Conservation (phyloP, 2,329 filamentous ascomycete genomes). For the Aureobasidium sp. region DNA sequence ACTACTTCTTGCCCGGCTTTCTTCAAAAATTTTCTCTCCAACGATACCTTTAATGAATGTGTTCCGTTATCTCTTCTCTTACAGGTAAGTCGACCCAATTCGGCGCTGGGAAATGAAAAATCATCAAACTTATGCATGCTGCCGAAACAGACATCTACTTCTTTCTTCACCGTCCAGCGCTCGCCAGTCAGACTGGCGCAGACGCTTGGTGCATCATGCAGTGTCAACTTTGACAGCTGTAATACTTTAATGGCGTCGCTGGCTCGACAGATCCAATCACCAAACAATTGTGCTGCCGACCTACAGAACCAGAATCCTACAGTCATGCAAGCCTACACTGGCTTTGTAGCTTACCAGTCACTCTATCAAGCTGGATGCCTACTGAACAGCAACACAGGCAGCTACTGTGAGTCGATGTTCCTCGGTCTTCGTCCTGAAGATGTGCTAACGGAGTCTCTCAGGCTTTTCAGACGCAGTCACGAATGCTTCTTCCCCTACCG, state of each 20-base stretch:
- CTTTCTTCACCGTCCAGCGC: slow-evolving; percentile 74
- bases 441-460: slow-evolving; percentile 11
- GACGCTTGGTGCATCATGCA: slow-evolving; percentile 72
- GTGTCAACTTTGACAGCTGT: slow-evolving; percentile 60
- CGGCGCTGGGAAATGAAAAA: not conserved
- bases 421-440: not conserved
- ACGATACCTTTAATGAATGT: slow-evolving; percentile 64
- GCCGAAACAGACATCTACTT: slow-evolving; percentile 61
- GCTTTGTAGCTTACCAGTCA: slow-evolving; percentile 68
- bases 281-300: slow-evolving; percentile 65
- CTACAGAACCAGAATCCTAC: slow-evolving; percentile 59
- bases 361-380: slow-evolving; percentile 78
- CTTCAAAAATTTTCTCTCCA: slow-evolving; percentile 59
- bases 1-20: slow-evolving; percentile 54
- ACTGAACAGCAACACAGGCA: slow-evolving; percentile 49
- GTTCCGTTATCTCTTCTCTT: slow-evolving; percentile 80
- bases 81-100: slow-evolving; percentile 48
- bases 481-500: slow-evolving; percentile 61
- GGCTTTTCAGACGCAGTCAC: slow-evolving; percentile 76
- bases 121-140: not conserved
- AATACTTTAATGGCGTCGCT: slow-evolving; percentile 55
- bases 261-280: slow-evolving; percentile 56
- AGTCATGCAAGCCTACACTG: slow-evolving; percentile 67
- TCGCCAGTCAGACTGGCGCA: slow-evolving; percentile 66
- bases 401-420: slow-evolving; percentile 53